phyloP scores from a whole-genome alignment of 345 rosid genomes.

The Acer campestre region DNA sequence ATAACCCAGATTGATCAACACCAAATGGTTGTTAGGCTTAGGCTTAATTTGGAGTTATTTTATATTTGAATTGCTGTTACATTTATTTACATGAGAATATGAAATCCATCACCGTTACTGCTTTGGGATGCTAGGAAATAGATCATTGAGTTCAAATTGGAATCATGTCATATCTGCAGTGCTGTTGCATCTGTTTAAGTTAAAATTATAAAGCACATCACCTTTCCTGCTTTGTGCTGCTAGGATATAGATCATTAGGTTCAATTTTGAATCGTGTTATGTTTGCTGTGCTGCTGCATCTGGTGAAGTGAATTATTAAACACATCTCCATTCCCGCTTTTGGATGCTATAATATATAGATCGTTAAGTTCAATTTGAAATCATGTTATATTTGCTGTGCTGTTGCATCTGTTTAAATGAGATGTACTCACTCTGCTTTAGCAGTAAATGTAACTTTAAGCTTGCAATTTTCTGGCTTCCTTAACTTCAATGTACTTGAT shows the following conservation, averaged over 20 bases:
- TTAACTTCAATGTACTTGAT: constrained; percentile 65
- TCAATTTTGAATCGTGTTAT: neutral
- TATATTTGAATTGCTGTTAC: neutral
- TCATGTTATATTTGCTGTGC: too few species aligned
- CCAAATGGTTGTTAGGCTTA: neutral
- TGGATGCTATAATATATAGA: too few species aligned
- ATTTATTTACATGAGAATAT: neutral
- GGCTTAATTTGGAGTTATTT: neutral
- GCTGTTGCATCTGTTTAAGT: neutral
- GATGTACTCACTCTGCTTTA: constrained; percentile 14
- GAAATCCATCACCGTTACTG: constrained; percentile 1
- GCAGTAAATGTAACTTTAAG: neutral
- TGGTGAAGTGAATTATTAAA: neutral
- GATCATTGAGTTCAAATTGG: neutral
- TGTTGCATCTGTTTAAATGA: neutral
- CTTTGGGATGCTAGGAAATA: constrained; percentile 1
- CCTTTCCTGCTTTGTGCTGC: constrained; percentile 12
- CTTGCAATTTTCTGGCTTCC: constrained; percentile 23
- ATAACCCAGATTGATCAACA: neutral
- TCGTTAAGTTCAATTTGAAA: too few species aligned
- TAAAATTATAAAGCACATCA: neutral
- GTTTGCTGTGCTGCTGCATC: neutral
- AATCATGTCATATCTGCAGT: neutral
- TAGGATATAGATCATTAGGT: neutral
- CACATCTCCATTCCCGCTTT: too few species aligned